Base-by-base conservation (phyloP, 106 monocot genomes). In the Vanilla planifolia region DNA sequence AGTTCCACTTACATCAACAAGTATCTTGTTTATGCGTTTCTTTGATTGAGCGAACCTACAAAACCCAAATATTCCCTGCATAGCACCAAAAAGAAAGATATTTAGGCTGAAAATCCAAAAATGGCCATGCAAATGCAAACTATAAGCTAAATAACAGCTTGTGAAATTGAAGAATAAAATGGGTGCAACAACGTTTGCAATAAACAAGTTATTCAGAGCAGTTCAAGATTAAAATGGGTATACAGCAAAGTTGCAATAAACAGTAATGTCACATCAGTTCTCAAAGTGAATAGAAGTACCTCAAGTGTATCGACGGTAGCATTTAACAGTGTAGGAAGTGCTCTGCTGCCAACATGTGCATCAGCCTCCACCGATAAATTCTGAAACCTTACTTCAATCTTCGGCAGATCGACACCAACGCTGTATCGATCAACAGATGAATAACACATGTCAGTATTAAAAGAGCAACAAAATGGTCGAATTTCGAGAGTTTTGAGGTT, bases 361-460 rank as follows among this genome's bases (percentile, higher is more conserved):
- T 93, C 77, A 0, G 71, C 92, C 51, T 88, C 73, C 32, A 88
- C 73, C 0, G 62, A 58, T 56, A 93, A 62, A 60, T 88, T 71
- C 67, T 93, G 71, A 20, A 79, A 93, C 16, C 88, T 59, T 3
- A 93, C 88, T 64, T 93, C 88, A 17, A 88, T 76, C 71, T 77
- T 81, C 1, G 92, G 92, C 21, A 85, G 55, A 17, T 93, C 92
- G 32, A 93, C 65, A 4, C 81, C 80, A n/a, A 92, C 92, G 48
- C 88, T 88, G 47, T 21, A 0, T 21, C 58, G 50, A 46, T 59
- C 15, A 51, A 65, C 35, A 58, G 26, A 27, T 8, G 3, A 34
- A 51, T 14, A 45, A 43, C n/a, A 56, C 13, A 27, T 13, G 32
- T 7, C 23, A 7, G 22, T 9, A 22, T 28, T 43, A 17, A 6